Evolutionary conservation across 2,329 filamentous ascomycete species (phyloP).

Genomic region (Arthroderma sp.): DNA sequence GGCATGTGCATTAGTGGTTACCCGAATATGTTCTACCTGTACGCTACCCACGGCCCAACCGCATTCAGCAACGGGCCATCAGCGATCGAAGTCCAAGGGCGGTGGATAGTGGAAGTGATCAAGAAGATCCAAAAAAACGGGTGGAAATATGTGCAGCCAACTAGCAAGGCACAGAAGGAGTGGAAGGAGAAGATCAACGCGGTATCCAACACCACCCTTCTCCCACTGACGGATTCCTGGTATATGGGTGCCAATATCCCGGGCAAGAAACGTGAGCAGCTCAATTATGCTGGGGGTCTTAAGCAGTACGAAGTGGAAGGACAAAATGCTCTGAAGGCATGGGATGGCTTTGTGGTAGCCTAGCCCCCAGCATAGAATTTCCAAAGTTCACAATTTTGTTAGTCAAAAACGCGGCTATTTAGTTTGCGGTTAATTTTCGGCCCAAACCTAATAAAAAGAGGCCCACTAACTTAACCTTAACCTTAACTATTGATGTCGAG

Average conservation of each 20-base stretch:
- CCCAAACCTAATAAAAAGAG: no score
- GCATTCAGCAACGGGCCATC: slow-evolving; percentile 45
- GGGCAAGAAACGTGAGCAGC: slow-evolving; percentile 43
- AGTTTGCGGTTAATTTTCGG: no score
- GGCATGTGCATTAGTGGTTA: slow-evolving; percentile 21
- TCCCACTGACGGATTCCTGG: slow-evolving; percentile 39
- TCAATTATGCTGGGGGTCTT: slow-evolving; percentile 33
- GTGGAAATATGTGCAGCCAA: slow-evolving; percentile 43
- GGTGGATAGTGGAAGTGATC: slow-evolving; percentile 45
- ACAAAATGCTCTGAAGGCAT: slow-evolving; percentile 6
- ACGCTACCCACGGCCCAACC: slow-evolving; percentile 46
- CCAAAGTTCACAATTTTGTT: no score
- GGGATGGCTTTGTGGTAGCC: slow-evolving; percentile 6
- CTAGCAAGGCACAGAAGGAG: slow-evolving; percentile 33
- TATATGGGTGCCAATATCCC: slow-evolving; percentile 49
- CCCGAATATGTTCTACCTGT: slow-evolving; percentile 43
- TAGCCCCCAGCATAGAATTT: no score
- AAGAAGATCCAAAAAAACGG: slow-evolving; percentile 36
- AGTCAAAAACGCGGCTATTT: no score
- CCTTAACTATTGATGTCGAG: no score
- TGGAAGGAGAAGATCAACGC: slow-evolving; percentile 42
- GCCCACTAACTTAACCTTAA: no score
- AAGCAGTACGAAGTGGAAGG: slow-evolving; percentile 8
- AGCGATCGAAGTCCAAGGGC: slow-evolving; percentile 42
- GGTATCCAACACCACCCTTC: slow-evolving; percentile 37